phyloP scores from a whole-genome alignment of 345 rosid genomes.

The Corchorus capsularis region DNA sequence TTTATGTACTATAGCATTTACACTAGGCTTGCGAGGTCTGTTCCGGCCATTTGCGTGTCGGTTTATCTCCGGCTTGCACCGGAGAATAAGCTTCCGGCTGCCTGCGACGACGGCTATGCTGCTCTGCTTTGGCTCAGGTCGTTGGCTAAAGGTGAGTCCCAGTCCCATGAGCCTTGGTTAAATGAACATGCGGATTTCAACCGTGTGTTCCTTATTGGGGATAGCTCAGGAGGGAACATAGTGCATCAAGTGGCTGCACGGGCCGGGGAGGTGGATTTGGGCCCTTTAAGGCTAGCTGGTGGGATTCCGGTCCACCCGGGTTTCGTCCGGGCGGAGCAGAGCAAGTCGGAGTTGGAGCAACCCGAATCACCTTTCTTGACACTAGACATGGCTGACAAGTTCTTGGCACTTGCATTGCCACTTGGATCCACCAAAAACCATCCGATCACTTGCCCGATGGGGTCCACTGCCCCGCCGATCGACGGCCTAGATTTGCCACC shows the following conservation, averaged over 20 bases:
- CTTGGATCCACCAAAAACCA: constrained; percentile 48
- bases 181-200: constrained; percentile 33
- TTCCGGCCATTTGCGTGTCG: constrained; percentile 43
- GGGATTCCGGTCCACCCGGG: constrained; percentile 53
- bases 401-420: constrained; percentile 48
- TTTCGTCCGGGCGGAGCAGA: constrained; percentile 53
- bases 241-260: constrained; percentile 46
- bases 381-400: constrained; percentile 62
- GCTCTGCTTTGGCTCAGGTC: constrained; percentile 49
- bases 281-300: constrained; percentile 41
- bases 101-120: constrained; percentile 40
- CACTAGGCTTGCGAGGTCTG: constrained; percentile 33
- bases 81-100: constrained; percentile 48
- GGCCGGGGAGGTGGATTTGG: constrained; percentile 30
- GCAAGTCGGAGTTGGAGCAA: constrained; percentile 61
- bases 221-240: constrained; percentile 53
- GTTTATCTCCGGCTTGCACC: constrained; percentile 46
- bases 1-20: constrained; percentile 39
- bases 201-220: constrained; percentile 49
- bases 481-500: constrained; percentile 49
- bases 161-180: constrained; percentile 38
- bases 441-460: constrained; percentile 69
- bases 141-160: constrained; percentile 31
- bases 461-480: constrained; percentile 38
- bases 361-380: constrained; percentile 61